These are phyloP conservation scores for Astragalus membranaceus DNA, from an alignment of 306 rosid species.

Conservation along the genomic window DNA sequence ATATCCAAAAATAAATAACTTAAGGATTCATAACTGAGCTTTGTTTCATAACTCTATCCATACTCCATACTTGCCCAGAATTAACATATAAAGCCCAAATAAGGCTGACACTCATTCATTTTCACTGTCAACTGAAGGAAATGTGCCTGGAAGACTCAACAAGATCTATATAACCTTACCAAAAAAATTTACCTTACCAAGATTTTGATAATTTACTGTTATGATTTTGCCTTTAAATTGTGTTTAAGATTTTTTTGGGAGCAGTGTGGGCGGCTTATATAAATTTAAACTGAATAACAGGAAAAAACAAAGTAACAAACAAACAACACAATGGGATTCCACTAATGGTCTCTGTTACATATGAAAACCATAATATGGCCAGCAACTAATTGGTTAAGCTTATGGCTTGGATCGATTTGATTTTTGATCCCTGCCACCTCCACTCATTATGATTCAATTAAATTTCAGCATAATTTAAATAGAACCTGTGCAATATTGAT, in stretches of 20 bases:
- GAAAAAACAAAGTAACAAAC: background rate
- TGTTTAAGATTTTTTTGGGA: background rate
- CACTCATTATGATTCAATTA: background rate
- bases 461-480: background rate
- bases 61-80: background rate
- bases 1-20: background rate
- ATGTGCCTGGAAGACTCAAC: background rate
- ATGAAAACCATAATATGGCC: background rate
- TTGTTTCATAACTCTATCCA: background rate
- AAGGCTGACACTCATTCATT: background rate
- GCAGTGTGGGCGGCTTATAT: background rate
- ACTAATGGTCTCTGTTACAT: background rate
- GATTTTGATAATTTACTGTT: background rate
- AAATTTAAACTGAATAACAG: background rate
- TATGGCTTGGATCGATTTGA: background rate
- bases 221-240: slow-evolving; percentile 4
- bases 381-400: background rate
- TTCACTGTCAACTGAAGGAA: slow-evolving; percentile 1
- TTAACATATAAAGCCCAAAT: background rate
- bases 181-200: background rate
- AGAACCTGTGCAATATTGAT: background rate
- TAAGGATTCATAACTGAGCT: background rate
- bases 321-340: background rate
- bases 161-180: background rate
- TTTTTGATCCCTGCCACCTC: background rate